Percentiles rank a stretch among this genome's conserved stretches.
Evolutionary conservation across 345 rosid species (phyloP).

Genomic region (Populus alba): DNA sequence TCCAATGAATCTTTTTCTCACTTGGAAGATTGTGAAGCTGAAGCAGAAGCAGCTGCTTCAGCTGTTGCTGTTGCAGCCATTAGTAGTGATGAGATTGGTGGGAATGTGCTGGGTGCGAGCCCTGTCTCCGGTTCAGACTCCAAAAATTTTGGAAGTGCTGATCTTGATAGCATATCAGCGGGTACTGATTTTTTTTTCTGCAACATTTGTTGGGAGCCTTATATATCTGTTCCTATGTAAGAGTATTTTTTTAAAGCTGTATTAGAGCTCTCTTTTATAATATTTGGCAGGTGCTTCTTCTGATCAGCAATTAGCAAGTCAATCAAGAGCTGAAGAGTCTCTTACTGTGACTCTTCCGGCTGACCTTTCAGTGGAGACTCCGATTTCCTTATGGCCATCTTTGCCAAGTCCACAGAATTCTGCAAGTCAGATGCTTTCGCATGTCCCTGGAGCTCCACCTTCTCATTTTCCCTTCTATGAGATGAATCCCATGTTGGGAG

Average conservation of each 20-base stretch:
- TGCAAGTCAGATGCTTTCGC: slow-evolving; percentile 74
- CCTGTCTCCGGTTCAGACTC: slow-evolving; percentile 55
- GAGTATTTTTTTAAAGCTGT: slow-evolving; percentile 6
- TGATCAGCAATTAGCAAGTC: slow-evolving; percentile 52
- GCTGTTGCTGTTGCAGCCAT: slow-evolving; percentile 93
- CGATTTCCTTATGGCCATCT: slow-evolving; percentile 82
- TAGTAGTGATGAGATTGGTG: slow-evolving; percentile 70
- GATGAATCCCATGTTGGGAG: slow-evolving; percentile 86
- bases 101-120: slow-evolving; percentile 42
- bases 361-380: slow-evolving; percentile 92
- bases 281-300: slow-evolving; percentile 47
- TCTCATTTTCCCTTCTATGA: slow-evolving; percentile 87
- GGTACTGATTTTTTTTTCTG: slow-evolving; percentile 24
- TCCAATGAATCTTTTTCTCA: slow-evolving; percentile 46
- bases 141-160: slow-evolving; percentile 55
- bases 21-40: slow-evolving; percentile 76
- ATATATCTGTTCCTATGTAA: not conserved
- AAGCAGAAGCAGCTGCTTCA: slow-evolving; percentile 89
- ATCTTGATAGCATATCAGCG: slow-evolving; percentile 42
- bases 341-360: slow-evolving; percentile 88
- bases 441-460: slow-evolving; percentile 76
- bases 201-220: slow-evolving; percentile 4
- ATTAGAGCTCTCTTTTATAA: not conserved
- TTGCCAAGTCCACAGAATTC: slow-evolving; percentile 69
- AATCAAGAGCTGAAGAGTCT: slow-evolving; percentile 75